phyloP scores from a whole-genome alignment of 2,329 filamentous ascomycete genomes.

The Phoma sp. region DNA sequence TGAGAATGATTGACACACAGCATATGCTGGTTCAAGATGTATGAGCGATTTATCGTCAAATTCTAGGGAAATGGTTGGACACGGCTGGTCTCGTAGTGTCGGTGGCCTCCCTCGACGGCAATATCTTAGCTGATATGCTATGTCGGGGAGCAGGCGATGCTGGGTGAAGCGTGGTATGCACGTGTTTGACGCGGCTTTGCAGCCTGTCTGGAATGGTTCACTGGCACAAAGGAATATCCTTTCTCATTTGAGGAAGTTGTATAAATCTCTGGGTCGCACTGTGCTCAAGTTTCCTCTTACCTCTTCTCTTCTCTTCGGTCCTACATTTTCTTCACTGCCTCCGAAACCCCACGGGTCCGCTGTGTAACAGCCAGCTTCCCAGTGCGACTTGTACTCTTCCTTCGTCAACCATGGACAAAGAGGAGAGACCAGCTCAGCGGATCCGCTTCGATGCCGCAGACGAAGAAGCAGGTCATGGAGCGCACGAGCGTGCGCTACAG shows the following conservation, averaged over 20 bases:
- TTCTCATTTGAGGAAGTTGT: slow-evolving; percentile 7
- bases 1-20: slow-evolving; percentile 19
- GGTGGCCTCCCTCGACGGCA: not conserved
- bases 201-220: slow-evolving; percentile 5
- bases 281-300: slow-evolving; percentile 6
- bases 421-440: slow-evolving; percentile 30
- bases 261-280: slow-evolving; percentile 18
- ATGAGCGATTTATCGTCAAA: slow-evolving; percentile 39
- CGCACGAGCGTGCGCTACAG: slow-evolving; percentile 28
- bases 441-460: slow-evolving; percentile 35
- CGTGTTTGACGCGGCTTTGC: slow-evolving; percentile 3
- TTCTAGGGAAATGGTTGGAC: slow-evolving; percentile 14
- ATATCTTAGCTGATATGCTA: not conserved
- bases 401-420: slow-evolving; percentile 34
- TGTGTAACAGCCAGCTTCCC: slow-evolving; percentile 18
- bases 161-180: slow-evolving; percentile 5
- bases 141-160: not conserved
- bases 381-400: not conserved
- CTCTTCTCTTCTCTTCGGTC: slow-evolving; percentile 10
- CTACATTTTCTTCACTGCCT: slow-evolving; percentile 3
- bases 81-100: slow-evolving; percentile 10
- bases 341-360: slow-evolving; percentile 13
- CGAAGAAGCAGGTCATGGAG: slow-evolving; percentile 44
- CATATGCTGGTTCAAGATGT: slow-evolving; percentile 13
- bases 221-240: slow-evolving; percentile 10